Conservation (phyloP, 768 basidiomycete genomes). For the Leccinum obscurum region DNA sequence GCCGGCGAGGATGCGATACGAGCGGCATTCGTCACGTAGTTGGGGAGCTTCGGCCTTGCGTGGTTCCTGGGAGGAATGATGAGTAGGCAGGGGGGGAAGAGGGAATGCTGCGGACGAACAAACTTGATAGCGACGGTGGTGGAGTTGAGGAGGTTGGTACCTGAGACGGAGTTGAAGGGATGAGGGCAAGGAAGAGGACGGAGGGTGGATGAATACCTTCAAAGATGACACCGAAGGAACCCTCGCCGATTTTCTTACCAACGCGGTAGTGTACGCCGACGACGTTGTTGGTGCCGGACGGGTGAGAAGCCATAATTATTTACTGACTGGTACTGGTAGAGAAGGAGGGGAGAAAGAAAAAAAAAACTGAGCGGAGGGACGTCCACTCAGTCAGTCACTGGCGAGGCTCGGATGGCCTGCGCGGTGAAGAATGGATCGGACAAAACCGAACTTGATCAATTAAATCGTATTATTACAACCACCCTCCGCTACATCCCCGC, state of each 20-base stretch:
- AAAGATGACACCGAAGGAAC: slow-evolving; percentile 95
- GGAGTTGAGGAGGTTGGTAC: slow-evolving; percentile 96
- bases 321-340: slow-evolving; percentile 21
- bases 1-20: slow-evolving; percentile 87
- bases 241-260: slow-evolving; percentile 99
- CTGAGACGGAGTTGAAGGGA: slow-evolving; percentile 42
- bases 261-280: slow-evolving; percentile 98
- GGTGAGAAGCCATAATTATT: slow-evolving; percentile 51
- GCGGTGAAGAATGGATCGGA: slow-evolving; percentile 35
- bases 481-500: slow-evolving; percentile 22
- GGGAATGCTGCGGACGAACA: slow-evolving; percentile 54
- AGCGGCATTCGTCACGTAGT: slow-evolving; percentile 96
- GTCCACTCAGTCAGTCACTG: slow-evolving; percentile 11
- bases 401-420: slow-evolving; percentile 28
- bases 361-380: slow-evolving; percentile 2
- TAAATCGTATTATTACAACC: slow-evolving; percentile 3
- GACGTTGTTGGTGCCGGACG: slow-evolving; percentile 68
- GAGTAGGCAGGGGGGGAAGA: slow-evolving; percentile 4
- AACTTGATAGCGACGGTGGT: slow-evolving; percentile 99
- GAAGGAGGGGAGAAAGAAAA: slow-evolving; percentile 6
- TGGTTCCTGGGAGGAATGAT: slow-evolving; percentile 60
- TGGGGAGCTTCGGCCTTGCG: slow-evolving; percentile 96
- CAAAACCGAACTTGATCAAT: slow-evolving; percentile 24
- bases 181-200: not conserved
- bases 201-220: slow-evolving; percentile 53